phyloP scores from a whole-genome alignment of 164 flowering plant species.

The Stephania yunnanensis region DNA sequence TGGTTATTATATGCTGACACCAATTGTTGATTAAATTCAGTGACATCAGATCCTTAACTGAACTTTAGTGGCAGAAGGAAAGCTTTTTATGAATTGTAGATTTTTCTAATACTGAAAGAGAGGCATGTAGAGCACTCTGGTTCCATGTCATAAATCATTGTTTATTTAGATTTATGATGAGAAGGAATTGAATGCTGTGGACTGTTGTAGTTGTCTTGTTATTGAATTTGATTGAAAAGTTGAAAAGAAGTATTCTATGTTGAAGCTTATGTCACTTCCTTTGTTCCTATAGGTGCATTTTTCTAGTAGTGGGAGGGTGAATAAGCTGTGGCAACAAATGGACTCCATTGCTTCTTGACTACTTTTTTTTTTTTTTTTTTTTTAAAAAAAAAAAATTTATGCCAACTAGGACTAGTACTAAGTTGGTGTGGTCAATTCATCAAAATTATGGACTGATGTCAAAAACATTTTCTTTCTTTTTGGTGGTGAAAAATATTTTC shows the following conservation, averaged over 20 bases:
- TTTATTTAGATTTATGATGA: background rate
- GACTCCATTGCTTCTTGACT: conserved; percentile 9
- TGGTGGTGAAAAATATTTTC: background rate
- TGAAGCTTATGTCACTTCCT: background rate
- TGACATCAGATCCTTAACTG: conserved; percentile 2
- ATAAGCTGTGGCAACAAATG: background rate
- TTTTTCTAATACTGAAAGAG: conserved; percentile 2
- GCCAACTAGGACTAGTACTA: background rate
- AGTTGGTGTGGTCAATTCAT: conserved; percentile 7
- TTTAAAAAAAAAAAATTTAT: too few species aligned
- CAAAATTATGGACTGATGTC: background rate
- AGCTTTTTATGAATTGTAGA: background rate
- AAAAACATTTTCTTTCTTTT: too few species aligned
- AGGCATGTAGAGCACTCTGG: background rate
- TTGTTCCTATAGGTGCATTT: background rate
- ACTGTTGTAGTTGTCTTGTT: background rate
- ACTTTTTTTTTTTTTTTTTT: background rate
- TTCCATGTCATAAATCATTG: background rate
- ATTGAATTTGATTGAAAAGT: background rate
- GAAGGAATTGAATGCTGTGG: background rate
- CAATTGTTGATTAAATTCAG: background rate
- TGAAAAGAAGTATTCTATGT: conserved; percentile 1
- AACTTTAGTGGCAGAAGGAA: background rate
- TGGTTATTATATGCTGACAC: background rate
- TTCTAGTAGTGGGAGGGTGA: conserved; percentile 7